phyloP scores from a whole-genome alignment of 2,329 filamentous ascomycete species.

The Mollisia scopiformis region DNA sequence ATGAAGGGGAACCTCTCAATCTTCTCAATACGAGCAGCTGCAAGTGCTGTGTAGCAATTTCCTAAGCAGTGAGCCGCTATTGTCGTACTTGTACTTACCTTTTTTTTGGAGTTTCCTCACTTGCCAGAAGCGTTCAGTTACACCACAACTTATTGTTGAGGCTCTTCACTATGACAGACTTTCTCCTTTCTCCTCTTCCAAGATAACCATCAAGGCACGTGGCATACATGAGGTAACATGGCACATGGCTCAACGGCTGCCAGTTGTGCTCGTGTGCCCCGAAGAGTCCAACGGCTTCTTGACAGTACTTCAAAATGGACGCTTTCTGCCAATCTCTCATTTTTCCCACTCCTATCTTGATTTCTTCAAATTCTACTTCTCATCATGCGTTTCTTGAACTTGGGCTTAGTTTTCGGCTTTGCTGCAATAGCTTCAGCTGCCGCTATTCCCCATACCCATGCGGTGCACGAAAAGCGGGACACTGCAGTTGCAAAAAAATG shows the following conservation, averaged over 20 bases:
- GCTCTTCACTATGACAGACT: background rate
- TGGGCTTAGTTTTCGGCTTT: background rate
- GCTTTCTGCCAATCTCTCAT: background rate
- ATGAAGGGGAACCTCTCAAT: background rate
- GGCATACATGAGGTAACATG: background rate
- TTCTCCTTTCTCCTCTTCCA: background rate
- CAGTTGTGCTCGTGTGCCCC: background rate
- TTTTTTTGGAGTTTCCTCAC: background rate
- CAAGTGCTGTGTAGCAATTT: background rate
- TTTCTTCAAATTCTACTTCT: background rate
- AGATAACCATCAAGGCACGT: background rate
- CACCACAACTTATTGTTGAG: background rate
- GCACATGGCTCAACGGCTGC: background rate
- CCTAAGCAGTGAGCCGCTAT: background rate
- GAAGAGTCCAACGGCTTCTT: background rate
- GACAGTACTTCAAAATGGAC: background rate
- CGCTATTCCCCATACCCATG: conserved; percentile 13
- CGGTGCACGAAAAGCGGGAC: conserved; percentile 25
- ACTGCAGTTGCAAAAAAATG: conserved; percentile 17
- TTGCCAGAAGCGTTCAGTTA: background rate
- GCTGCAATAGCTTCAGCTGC: background rate
- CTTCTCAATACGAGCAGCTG: background rate
- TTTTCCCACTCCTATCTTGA: background rate
- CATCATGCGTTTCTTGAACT: background rate
- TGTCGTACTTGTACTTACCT: background rate